Evolutionary conservation across 2,329 filamentous ascomycete genomes (phyloP).

Genomic region (Whalleya microplaca): DNA sequence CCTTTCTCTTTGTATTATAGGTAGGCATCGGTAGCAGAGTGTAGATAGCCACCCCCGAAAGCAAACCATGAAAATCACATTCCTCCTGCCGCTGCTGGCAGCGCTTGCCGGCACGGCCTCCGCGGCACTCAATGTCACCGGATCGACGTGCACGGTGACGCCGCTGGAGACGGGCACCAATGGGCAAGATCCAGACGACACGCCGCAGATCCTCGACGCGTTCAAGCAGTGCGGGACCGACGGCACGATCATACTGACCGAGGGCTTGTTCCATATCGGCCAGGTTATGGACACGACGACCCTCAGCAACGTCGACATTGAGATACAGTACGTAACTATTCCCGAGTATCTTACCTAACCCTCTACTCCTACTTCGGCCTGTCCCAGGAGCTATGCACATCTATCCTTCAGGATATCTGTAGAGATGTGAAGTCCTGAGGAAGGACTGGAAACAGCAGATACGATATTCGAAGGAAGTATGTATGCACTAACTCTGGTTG

Average conservation of each 20-base stretch:
- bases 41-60: background rate
- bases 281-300: conserved; percentile 53
- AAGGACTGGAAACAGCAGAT: no score
- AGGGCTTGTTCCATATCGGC: conserved; percentile 52
- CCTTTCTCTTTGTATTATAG: background rate
- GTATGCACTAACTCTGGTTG: no score
- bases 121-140: conserved; percentile 31
- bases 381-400: no score
- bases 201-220: conserved; percentile 53
- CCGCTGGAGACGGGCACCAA: conserved; percentile 24
- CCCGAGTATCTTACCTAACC: no score
- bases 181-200: conserved; percentile 46
- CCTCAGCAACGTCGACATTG: conserved; percentile 50
- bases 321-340: conserved; percentile 38
- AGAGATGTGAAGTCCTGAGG: no score
- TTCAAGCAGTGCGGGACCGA: conserved; percentile 53
- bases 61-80: conserved; percentile 13
- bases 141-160: conserved; percentile 36
- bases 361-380: no score
- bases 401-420: no score
- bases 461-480: no score
- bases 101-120: conserved; percentile 13
- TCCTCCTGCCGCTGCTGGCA: conserved; percentile 17
- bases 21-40: background rate
- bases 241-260: conserved; percentile 54